Percentiles rank a stretch among this genome's conserved stretches.
Conservation (phyloP, 768 basidiomycete genomes). For the Pholiota molesta region DNA sequence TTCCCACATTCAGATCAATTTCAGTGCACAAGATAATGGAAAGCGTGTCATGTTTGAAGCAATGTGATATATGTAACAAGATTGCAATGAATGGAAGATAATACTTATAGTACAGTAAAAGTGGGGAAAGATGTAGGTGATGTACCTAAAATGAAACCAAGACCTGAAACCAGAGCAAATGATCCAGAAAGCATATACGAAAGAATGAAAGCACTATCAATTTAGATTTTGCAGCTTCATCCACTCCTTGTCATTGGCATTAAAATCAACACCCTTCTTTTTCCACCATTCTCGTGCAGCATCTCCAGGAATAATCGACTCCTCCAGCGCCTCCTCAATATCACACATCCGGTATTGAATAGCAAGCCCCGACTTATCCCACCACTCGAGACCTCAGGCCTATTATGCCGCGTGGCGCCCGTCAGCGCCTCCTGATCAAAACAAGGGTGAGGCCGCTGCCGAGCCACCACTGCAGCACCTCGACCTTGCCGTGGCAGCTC, state of each 20-base stretch:
- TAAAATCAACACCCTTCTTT: slow-evolving; percentile 79
- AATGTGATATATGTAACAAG: neutral
- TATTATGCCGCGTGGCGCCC: slow-evolving; percentile 80
- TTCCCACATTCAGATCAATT: neutral
- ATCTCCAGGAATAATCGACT: slow-evolving; percentile 81
- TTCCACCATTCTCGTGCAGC: slow-evolving; percentile 82
- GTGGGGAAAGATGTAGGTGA: neutral
- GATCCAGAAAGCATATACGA: slow-evolving; percentile 19
- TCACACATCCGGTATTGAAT: slow-evolving; percentile 91
- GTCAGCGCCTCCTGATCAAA: slow-evolving; percentile 82
- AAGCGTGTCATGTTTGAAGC: neutral
- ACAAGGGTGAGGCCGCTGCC: slow-evolving; percentile 74
- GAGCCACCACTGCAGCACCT: slow-evolving; percentile 85
- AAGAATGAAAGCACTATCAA: slow-evolving; percentile 31
- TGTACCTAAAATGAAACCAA: slow-evolving; percentile 5
- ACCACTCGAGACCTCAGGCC: slow-evolving; percentile 88
- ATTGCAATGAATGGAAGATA: slow-evolving; percentile 3
- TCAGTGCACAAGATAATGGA: neutral
- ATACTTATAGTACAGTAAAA: slow-evolving; percentile 4
- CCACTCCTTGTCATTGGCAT: slow-evolving; percentile 86
- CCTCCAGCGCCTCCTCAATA: slow-evolving; percentile 89
- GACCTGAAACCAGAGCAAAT: slow-evolving; percentile 8
- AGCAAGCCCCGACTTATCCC: slow-evolving; percentile 77
- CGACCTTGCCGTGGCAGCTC: slow-evolving; percentile 77
- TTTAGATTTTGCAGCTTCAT: slow-evolving; percentile 82